These are phyloP conservation scores for Scedosporium minutisporum DNA, from an alignment of 2,329 filamentous ascomycete genomes.

Conservation along the genomic window DNA sequence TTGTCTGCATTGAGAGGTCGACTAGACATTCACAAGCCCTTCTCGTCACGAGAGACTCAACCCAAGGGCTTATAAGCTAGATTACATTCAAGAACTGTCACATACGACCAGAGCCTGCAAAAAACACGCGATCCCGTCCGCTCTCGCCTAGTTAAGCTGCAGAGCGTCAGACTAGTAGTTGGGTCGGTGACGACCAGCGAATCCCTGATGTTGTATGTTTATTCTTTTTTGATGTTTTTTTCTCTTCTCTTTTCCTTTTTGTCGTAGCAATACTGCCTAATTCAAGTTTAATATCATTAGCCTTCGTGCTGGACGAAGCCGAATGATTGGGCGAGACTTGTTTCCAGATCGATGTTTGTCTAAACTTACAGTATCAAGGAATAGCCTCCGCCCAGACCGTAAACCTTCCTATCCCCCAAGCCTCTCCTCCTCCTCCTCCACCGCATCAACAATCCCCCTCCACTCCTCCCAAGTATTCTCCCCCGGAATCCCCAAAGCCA, in stretches of 20 bases:
- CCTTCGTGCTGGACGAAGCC: no score
- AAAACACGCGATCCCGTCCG: not conserved
- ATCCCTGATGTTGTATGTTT: conserved; percentile 1
- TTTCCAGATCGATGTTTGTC: no score
- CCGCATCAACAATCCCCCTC: conserved; percentile 31
- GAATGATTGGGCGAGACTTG: no score
- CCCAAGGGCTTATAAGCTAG: no score
- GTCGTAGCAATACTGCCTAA: not conserved
- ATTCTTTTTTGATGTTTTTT: not conserved
- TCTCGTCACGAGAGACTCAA: no score
- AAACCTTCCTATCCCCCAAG: conserved; percentile 6
- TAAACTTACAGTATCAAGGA: no score
- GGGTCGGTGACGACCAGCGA: not conserved
- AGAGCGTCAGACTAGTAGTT: conserved; percentile 1
- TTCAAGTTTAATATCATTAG: not conserved
- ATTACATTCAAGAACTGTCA: not conserved
- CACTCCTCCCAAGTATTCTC: conserved; percentile 47
- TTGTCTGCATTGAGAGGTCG: no score
- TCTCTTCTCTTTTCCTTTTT: not conserved
- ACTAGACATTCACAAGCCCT: no score
- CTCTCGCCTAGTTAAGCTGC: conserved; percentile 1
- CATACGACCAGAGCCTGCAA: not conserved
- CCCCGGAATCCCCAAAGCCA: conserved; percentile 47
- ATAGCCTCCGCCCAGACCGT: no score
- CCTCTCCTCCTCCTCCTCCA: conserved; percentile 32